phyloP scores from a whole-genome alignment of 768 basidiomycete species.

The Mycena crocata region DNA sequence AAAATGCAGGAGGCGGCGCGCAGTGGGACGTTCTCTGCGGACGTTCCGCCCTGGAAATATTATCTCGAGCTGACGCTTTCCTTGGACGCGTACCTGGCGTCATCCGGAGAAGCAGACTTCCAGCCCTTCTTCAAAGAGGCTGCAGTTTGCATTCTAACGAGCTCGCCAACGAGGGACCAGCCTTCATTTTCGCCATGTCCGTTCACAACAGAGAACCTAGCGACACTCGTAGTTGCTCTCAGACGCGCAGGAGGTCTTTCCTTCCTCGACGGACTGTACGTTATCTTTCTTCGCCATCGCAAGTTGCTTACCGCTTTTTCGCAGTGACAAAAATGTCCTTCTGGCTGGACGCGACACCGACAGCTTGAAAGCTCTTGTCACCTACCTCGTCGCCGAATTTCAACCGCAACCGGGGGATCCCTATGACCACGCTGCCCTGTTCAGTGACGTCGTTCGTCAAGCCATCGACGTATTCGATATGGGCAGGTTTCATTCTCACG shows the following conservation, averaged over 20 bases:
- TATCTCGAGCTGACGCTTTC: constrained; percentile 1
- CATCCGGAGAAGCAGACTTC: neutral
- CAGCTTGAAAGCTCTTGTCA: neutral
- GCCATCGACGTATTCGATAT: constrained; percentile 12
- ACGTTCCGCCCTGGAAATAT: constrained; percentile 12
- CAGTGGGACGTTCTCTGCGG: neutral
- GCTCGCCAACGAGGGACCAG: neutral
- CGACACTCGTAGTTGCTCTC: neutral
- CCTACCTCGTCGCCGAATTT: neutral
- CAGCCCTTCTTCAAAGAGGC: constrained; percentile 7
- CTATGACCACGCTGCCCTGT: neutral
- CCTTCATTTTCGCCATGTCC: neutral
- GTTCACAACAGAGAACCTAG: neutral
- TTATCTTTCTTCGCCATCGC: neutral
- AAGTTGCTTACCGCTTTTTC: neutral
- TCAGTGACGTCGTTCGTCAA: neutral
- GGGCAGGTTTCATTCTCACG: neutral
- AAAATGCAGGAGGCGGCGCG: constrained; percentile 1
- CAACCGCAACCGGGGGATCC: neutral
- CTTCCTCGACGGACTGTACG: constrained; percentile 2
- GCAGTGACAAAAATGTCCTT: neutral
- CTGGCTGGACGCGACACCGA: neutral
- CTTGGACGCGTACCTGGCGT: neutral
- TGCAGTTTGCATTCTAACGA: neutral
- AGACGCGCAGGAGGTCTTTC: constrained; percentile 2